Percentiles rank a stretch among this genome's conserved stretches.
Conservation (phyloP, 495 filamentous ascomycete genomes). For the Xylaria palmicola region DNA sequence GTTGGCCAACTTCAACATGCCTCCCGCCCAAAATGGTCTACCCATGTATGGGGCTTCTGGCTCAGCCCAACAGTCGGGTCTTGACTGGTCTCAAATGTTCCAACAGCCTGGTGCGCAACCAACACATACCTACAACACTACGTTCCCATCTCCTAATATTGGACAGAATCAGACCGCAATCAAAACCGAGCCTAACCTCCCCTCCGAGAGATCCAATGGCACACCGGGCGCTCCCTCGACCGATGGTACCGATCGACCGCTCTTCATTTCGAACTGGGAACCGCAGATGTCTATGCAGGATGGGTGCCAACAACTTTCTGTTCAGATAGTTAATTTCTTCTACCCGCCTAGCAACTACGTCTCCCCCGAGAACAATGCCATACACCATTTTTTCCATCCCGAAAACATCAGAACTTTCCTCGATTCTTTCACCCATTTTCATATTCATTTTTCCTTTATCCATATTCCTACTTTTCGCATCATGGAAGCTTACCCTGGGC, state of each 20-base stretch:
- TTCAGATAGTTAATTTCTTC: constrained; percentile 54
- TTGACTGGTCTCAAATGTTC: constrained; percentile 74
- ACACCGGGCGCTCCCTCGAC: constrained; percentile 40
- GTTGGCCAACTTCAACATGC: constrained; percentile 56
- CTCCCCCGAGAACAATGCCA: constrained; percentile 36
- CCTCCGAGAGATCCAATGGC: constrained; percentile 40
- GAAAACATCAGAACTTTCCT: constrained; percentile 63
- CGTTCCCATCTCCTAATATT: constrained; percentile 55
- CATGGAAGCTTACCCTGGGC: constrained; percentile 56
- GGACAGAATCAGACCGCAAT: constrained; percentile 52
- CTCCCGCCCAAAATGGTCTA: constrained; percentile 51
- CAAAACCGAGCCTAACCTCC: constrained; percentile 49
- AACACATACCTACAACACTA: constrained; percentile 56
- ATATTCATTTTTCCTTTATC: constrained; percentile 66
- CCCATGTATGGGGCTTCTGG: constrained; percentile 49
- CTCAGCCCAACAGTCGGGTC: constrained; percentile 41
- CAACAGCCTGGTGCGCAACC: constrained; percentile 58
- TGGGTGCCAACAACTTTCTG: constrained; percentile 50
- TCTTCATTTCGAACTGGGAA: constrained; percentile 43
- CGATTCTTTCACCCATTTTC: constrained; percentile 60
- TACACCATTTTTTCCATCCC: constrained; percentile 54
- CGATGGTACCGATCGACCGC: constrained; percentile 35
- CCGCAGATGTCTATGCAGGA: constrained; percentile 42
- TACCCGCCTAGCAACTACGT: constrained; percentile 46
- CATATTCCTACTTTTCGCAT: constrained; percentile 67